Evolutionary conservation across 2,329 filamentous ascomycete species (phyloP).

Genomic region (Orbilia ellipsospora): DNA sequence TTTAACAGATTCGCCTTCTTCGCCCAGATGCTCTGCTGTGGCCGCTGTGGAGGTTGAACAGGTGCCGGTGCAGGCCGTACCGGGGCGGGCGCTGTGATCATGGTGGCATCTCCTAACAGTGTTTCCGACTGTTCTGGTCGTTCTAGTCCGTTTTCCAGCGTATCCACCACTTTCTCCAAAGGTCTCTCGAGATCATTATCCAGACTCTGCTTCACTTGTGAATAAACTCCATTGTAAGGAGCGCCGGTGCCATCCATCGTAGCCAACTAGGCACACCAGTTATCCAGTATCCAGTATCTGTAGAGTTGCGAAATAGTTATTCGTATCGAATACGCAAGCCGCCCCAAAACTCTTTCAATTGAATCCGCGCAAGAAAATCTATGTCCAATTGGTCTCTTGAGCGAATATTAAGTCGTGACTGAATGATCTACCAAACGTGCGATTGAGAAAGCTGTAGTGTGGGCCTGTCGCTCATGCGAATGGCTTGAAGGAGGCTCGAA

Average conservation of each 20-base stretch:
- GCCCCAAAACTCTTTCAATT: conserved; percentile 2
- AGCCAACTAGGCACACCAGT: conserved; percentile 22
- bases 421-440: conserved; percentile 30
- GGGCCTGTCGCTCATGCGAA: conserved; percentile 39
- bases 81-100: conserved; percentile 23
- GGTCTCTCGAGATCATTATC: conserved; percentile 16
- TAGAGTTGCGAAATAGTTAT: not conserved
- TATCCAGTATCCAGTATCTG: not conserved
- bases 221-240: conserved; percentile 22
- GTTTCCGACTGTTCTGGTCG: conserved; percentile 56
- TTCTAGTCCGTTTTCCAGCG: conserved; percentile 55
- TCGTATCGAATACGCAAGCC: not conserved
- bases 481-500: conserved; percentile 37
- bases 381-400: conserved; percentile 5
- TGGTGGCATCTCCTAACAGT: conserved; percentile 18
- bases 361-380: conserved; percentile 5
- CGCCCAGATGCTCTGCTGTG: conserved; percentile 48
- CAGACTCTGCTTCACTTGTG: conserved; percentile 16
- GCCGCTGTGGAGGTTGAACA: conserved; percentile 33
- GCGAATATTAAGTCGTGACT: conserved; percentile 32
- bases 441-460: conserved; percentile 12
- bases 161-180: conserved; percentile 56
- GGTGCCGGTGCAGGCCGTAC: conserved; percentile 49
- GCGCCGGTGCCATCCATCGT: conserved; percentile 36
- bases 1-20: conserved; percentile 41